Evolutionary conservation across 2,329 filamentous ascomycete species (phyloP), one percentile per base, ranked within the genome.

Genomic region (Thyridium curvatum): DNA sequence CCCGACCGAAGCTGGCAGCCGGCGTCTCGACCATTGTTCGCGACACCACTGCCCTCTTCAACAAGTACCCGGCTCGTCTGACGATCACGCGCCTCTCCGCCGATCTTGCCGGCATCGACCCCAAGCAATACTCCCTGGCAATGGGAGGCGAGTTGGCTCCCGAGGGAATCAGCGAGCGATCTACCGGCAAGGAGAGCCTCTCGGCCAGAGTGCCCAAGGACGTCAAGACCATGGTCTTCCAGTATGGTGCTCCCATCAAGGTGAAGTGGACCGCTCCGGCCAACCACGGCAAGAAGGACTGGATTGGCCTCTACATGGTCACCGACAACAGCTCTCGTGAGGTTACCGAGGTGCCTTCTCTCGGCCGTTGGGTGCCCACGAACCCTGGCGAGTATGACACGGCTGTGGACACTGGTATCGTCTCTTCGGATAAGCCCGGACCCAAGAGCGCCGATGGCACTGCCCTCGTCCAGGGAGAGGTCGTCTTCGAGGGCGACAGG

Each of bases 301-400:
- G 93, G 93, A 82, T 98, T 38, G 91, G 91, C 4, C 72, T 98
- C 6, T 98, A 97, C 68, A 89, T 90, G 77, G 88, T 98, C 3
- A 89, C 88, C 3, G 91, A 97, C 62, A 98, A 96, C 55, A 77
- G 81, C 7, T 93, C 86, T 8, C 79, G 91, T 31, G 86, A 95
- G 30, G 69, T 83, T 12, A 95, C 93, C 3, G 82, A 86, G 38
- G 79, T 96, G 9, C 79, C 87, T 4, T 94, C 88, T 2, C 79
- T 91, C 40, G 90, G 91, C 30, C 81, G 93, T 41, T 98, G 93
- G 93, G 72, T 88, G 28, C 85, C 90, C 1, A 90, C 86, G 0
- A 87, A 82, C 44, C 70, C 77, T 4, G 84, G 84, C 15, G 73
- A 78, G 40, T 96, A 87, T 55, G 88, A 94, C 54, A 80, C 81